Percentiles rank a stretch among this genome's conserved stretches.
These are phyloP conservation scores for Xenoacremonium recifei DNA, from an alignment of 2,329 filamentous ascomycete species.

Conservation along the genomic window DNA sequence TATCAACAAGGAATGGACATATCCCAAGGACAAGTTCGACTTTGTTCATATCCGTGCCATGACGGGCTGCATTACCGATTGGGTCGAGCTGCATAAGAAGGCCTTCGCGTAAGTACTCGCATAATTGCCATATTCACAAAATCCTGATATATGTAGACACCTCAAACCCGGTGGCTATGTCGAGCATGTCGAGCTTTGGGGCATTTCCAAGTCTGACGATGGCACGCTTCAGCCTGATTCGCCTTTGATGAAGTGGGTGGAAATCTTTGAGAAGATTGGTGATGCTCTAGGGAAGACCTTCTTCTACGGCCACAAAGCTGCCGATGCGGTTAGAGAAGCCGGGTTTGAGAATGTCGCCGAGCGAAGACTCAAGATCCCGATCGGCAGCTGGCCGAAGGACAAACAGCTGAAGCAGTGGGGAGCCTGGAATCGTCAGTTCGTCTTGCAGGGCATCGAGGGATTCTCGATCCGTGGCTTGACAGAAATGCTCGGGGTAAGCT, in stretches of 20 bases:
- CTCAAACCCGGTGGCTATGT: slow-evolving; percentile 13
- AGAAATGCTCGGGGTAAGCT: slow-evolving; percentile 14
- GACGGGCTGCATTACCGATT: slow-evolving; percentile 52
- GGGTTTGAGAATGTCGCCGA: slow-evolving; percentile 15
- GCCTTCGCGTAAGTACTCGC: slow-evolving; percentile 42
- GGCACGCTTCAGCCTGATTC: slow-evolving; percentile 17
- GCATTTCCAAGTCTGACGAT: slow-evolving; percentile 21
- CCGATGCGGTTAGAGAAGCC: slow-evolving; percentile 13
- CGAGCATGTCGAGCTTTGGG: slow-evolving; percentile 11
- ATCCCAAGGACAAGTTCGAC: slow-evolving; percentile 48
- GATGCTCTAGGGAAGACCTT: slow-evolving; percentile 15
- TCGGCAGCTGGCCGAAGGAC: slow-evolving; percentile 28
- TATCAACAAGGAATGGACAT: slow-evolving; percentile 50
- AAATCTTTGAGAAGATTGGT: slow-evolving; percentile 13
- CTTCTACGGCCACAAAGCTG: slow-evolving; percentile 15
- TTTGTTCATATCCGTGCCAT: slow-evolving; percentile 57
- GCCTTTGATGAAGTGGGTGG: slow-evolving; percentile 17
- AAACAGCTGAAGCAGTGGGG: slow-evolving; percentile 20
- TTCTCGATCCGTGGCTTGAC: slow-evolving; percentile 19
- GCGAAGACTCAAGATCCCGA: slow-evolving; percentile 12
- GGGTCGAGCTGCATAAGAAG: slow-evolving; percentile 47
- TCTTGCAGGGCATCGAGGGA: slow-evolving; percentile 16
- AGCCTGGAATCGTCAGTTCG: slow-evolving; percentile 16
- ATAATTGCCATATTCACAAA: slow-evolving; percentile 33
- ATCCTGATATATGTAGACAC: slow-evolving; percentile 1